Evolutionary conservation across 805 yeast species (phyloP).

Genomic region (Candida incommunis): DNA sequence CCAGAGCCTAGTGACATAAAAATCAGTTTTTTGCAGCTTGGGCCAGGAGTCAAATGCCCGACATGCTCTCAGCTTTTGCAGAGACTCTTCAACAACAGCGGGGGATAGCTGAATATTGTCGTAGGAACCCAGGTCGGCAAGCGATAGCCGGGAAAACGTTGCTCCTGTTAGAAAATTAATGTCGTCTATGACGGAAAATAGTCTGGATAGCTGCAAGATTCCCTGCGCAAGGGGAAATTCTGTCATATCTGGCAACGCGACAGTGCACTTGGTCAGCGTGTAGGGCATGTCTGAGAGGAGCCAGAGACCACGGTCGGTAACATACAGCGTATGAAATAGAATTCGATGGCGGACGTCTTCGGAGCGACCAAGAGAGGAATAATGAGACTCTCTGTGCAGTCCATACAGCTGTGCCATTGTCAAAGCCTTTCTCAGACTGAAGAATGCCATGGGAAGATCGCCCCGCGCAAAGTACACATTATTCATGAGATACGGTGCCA

Average conservation of each 20-base stretch:
- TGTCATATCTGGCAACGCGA: neutral
- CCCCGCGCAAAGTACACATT: neutral
- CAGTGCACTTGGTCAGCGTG: neutral
- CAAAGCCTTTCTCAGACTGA: neutral
- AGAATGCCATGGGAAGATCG: neutral
- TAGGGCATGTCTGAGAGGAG: neutral
- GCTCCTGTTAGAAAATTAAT: neutral
- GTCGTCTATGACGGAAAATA: constrained; percentile 1
- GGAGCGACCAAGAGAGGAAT: neutral
- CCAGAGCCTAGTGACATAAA: neutral
- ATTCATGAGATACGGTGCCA: neutral
- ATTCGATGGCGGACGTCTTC: neutral
- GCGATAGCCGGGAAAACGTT: neutral
- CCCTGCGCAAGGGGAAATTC: constrained; percentile 1
- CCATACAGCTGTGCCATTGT: constrained; percentile 1
- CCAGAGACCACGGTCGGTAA: neutral
- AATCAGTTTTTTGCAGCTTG: neutral
- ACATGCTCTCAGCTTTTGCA: neutral
- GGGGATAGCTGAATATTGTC: neutral
- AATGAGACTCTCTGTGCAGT: neutral
- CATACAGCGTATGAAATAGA: neutral
- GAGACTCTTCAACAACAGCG: neutral
- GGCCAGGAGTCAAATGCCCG: neutral
- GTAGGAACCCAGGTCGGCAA: neutral
- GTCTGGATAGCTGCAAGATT: neutral